phyloP scores from a whole-genome alignment of 306 rosid species.

The Ochetophila trinervis region DNA sequence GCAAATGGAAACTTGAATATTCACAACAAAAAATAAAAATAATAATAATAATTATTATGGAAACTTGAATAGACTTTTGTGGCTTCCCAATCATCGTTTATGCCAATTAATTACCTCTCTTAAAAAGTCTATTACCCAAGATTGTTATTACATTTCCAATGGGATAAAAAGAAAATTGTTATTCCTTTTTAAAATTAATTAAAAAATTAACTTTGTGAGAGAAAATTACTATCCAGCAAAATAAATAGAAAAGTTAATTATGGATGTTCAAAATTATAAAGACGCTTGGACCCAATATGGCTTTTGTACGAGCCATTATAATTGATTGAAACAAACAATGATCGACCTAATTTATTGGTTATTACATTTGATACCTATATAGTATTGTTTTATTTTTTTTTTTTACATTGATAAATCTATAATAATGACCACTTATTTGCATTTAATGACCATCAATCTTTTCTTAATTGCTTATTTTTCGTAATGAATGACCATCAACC shows the following conservation, averaged over 20 bases:
- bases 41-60: too few relatives aligned
- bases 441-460: too few relatives aligned
- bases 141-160: constrained; percentile 1
- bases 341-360: not conserved
- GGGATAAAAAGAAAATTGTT: not conserved
- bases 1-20: not conserved
- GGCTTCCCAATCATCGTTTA: not conserved
- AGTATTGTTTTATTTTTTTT: too few relatives aligned
- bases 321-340: not conserved
- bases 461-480: too few relatives aligned
- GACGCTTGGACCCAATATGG: too few relatives aligned
- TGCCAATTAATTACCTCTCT: not conserved
- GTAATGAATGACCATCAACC: too few relatives aligned
- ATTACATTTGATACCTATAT: too few relatives aligned
- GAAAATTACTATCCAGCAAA: not conserved
- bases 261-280: too few relatives aligned
- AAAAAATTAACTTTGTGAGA: not conserved
- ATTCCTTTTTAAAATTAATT: too few relatives aligned
- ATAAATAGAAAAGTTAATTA: not conserved
- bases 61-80: not conserved
- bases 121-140: not conserved
- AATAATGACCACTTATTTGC: too few relatives aligned
- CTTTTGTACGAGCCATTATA: not conserved
- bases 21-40: too few relatives aligned
- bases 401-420: too few relatives aligned